phyloP scores from a whole-genome alignment of 139 green algal species.

The Ettlia oleoabundans region DNA sequence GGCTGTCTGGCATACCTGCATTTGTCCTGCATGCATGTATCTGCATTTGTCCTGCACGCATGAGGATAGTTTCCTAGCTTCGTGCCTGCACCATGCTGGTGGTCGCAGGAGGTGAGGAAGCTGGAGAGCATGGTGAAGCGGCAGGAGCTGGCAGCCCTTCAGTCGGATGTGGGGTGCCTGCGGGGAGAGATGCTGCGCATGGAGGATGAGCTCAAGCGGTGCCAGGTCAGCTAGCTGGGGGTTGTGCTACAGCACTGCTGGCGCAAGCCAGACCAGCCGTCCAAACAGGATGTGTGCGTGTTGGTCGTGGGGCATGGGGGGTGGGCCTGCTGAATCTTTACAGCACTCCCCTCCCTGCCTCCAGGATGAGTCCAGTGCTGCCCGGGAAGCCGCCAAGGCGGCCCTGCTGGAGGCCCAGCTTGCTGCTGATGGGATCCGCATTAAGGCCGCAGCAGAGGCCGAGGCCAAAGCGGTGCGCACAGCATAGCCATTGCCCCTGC shows the following conservation, averaged over 20 bases:
- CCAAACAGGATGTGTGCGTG: too few species aligned
- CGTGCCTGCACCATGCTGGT: not conserved
- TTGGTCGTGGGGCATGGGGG: not conserved
- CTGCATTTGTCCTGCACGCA: too few species aligned
- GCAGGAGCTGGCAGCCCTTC: constrained; percentile 36
- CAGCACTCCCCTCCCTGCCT: not conserved
- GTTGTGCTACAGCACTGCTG: too few species aligned
- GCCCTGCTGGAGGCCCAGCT: not conserved
- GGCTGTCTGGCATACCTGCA: too few species aligned
- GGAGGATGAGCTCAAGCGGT: constrained; percentile 6
- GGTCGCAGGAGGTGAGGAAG: constrained; percentile 42
- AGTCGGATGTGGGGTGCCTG: constrained; percentile 34
- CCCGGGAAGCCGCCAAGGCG: constrained; percentile 4
- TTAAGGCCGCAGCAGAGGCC: constrained; percentile 29
- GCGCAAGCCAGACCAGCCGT: too few species aligned
- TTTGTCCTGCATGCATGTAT: too few species aligned
- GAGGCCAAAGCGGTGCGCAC: constrained; percentile 21
- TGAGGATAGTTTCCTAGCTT: not conserved
- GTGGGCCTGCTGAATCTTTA: not conserved
- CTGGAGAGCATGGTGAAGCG: constrained; percentile 20
- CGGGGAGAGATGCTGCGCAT: constrained; percentile 45
- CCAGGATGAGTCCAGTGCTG: constrained; percentile 20
- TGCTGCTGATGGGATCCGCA: not conserved
- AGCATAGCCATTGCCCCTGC: too few species aligned
- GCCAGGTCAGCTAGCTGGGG: not conserved